Evolutionary conservation across 805 yeast species (phyloP), one percentile per base, ranked within the genome.

Genomic region (Saturnispora serradocipensis): DNA sequence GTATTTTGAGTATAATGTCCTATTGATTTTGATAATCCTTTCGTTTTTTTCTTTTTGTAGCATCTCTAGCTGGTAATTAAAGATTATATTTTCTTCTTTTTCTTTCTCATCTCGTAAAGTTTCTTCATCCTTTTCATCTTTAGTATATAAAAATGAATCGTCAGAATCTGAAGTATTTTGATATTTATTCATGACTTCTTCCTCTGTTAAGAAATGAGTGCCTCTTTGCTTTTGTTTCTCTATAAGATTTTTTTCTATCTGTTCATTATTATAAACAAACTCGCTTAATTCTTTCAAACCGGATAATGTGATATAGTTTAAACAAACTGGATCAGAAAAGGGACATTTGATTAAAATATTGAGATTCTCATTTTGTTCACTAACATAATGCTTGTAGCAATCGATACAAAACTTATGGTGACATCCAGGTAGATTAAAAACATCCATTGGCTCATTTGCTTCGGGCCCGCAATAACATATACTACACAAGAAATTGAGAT

Each of bases 381-480:
- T 60, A 18, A 85, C 68, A 62, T 88, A 90, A 34, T 72, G 72
- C 15, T 68, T 61, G 63, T 84, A 90, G 65, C 99, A 91, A 11
- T 68, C 69, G 2, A 71, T 58, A 63, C 99, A 93, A 58, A 72
- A 85, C 48, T 69, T 71, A 65, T 91, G 97, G 8, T 73, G 75
- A 65, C 98, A 93, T 15, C 73, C 73, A 16, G 51, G 32, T 15
- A 88, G 64, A 3, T 74, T 66, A 58, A 80, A 86, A 2, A 69
- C 66, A 8, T 53, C 49, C 32, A 68, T 50, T 1, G 43, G 74
- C 58, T 53, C 66, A 51, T 59, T 61, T 16, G 54, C 54, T 0
- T 61, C 61, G 27, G 69, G 71, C 0, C 75, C 76, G 22, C 83
- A 84, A 63, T 88, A 86, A 66, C 97, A 90, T n/a, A 90, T 81